A percentile compares a stretch with the other conserved stretches of the same genome.
Evolutionary conservation across 306 rosid species (phyloP).

Genomic region (barrel medic (Medicago truncatula)): DNA sequence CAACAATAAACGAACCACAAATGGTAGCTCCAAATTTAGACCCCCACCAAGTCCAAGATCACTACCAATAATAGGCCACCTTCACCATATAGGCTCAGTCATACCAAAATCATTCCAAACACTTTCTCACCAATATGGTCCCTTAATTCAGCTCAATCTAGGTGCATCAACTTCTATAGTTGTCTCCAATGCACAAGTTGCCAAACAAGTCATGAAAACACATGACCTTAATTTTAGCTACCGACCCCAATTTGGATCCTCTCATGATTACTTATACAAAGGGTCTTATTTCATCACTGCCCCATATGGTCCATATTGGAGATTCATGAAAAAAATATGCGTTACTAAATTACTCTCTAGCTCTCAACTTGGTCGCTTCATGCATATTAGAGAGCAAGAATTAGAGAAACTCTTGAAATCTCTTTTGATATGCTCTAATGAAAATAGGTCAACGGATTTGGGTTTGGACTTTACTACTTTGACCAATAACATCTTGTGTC

Average conservation of each 20-base stretch:
- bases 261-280: constrained; percentile 48
- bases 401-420: constrained; percentile 45
- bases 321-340: constrained; percentile 68
- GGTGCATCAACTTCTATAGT: constrained; percentile 63
- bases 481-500: constrained; percentile 57
- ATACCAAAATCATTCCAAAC: constrained; percentile 62
- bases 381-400: constrained; percentile 51
- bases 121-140: constrained; percentile 57
- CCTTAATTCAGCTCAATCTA: constrained; percentile 56
- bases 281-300: constrained; percentile 59
- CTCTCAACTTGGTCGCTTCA: constrained; percentile 43
- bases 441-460: constrained; percentile 44
- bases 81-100: constrained; percentile 58
- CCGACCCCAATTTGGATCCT: constrained; percentile 60
- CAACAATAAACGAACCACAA: constrained; percentile 3
- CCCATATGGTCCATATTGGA: constrained; percentile 64
- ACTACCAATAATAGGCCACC: constrained; percentile 60
- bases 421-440: constrained; percentile 33
- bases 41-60: constrained; percentile 56
- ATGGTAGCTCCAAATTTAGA: constrained; percentile 7
- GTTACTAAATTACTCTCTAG: constrained; percentile 59
- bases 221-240: constrained; percentile 57
- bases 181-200: constrained; percentile 60
- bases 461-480: constrained; percentile 41
- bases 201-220: constrained; percentile 59